Conservation (phyloP, 2,329 filamentous ascomycete genomes). For the Sclerotinia spermophila region DNA sequence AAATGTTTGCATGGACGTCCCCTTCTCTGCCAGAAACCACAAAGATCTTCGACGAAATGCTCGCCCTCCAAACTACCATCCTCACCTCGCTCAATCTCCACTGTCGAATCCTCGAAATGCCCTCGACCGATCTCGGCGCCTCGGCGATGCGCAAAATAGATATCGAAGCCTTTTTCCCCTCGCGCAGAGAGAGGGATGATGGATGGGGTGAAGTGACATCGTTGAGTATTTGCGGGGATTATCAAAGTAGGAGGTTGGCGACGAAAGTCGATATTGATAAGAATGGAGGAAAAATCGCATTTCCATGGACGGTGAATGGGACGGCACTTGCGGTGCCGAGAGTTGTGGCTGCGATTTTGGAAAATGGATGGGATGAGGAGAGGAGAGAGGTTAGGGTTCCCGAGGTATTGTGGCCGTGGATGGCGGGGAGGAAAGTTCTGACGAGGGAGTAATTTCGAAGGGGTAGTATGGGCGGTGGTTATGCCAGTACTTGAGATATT, state of each 20-base stretch:
- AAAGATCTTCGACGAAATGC: slow-evolving; percentile 75
- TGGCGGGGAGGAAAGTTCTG: slow-evolving; percentile 72
- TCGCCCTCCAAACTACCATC: slow-evolving; percentile 83
- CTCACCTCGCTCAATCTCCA: slow-evolving; percentile 72
- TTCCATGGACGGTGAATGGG: slow-evolving; percentile 89
- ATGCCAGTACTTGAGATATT: background rate
- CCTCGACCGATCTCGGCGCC: slow-evolving; percentile 80
- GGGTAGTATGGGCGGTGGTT: background rate
- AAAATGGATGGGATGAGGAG: slow-evolving; percentile 81
- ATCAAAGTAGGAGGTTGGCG: slow-evolving; percentile 78
- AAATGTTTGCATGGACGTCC: slow-evolving; percentile 89
- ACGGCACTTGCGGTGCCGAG: slow-evolving; percentile 89
- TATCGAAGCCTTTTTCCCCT: slow-evolving; percentile 93
- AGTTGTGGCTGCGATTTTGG: slow-evolving; percentile 81
- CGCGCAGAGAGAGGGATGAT: slow-evolving; percentile 58
- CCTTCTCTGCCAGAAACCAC: slow-evolving; percentile 49
- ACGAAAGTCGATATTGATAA: slow-evolving; percentile 62
- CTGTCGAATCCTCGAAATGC: slow-evolving; percentile 92
- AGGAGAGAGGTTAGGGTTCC: slow-evolving; percentile 68
- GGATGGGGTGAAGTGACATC: slow-evolving; percentile 95
- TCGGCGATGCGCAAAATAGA: slow-evolving; percentile 84
- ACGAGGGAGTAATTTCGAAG: background rate
- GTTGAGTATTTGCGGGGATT: slow-evolving; percentile 89
- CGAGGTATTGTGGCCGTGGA: slow-evolving; percentile 74
- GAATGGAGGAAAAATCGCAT: slow-evolving; percentile 55